phyloP scores from a whole-genome alignment of 371 early-diverging fungal species.

The Quaeritorhiza haematococci region DNA sequence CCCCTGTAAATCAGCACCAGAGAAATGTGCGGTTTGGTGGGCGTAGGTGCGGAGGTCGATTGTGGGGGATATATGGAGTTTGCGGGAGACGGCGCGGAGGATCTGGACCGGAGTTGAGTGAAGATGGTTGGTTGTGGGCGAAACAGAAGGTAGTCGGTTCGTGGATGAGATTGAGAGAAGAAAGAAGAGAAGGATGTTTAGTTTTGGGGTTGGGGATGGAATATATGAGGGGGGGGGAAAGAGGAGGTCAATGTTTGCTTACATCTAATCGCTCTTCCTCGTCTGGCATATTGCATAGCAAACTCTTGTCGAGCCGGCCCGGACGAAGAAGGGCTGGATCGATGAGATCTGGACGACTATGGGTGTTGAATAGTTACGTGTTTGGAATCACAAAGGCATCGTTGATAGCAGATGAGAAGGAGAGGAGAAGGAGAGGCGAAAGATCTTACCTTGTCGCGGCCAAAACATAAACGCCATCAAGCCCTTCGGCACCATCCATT shows the following conservation, averaged over 20 bases:
- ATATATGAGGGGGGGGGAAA: background rate
- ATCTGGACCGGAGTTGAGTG: no score
- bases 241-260: background rate
- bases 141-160: background rate
- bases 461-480: conserved; percentile 85
- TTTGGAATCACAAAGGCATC: no score
- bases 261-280: conserved; percentile 55
- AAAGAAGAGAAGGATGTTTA: no score
- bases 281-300: conserved; percentile 82
- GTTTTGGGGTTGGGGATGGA: background rate
- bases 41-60: conserved; percentile 45
- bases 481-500: conserved; percentile 94
- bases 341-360: conserved; percentile 59
- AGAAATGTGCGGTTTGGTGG: conserved; percentile 64
- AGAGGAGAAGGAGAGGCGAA: conserved; percentile 6
- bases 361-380: background rate
- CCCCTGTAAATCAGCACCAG: conserved; percentile 93
- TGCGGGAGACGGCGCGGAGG: conserved; percentile 33
- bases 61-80: conserved; percentile 12
- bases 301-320: conserved; percentile 95
- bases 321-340: conserved; percentile 98
- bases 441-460: conserved; percentile 82
- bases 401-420: no score
- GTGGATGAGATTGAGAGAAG: no score
- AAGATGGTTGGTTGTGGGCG: background rate